Evolutionary conservation across 1,284 basidiomycete genomes (phyloP).

Genomic region (Heimioporus punctisporus): DNA sequence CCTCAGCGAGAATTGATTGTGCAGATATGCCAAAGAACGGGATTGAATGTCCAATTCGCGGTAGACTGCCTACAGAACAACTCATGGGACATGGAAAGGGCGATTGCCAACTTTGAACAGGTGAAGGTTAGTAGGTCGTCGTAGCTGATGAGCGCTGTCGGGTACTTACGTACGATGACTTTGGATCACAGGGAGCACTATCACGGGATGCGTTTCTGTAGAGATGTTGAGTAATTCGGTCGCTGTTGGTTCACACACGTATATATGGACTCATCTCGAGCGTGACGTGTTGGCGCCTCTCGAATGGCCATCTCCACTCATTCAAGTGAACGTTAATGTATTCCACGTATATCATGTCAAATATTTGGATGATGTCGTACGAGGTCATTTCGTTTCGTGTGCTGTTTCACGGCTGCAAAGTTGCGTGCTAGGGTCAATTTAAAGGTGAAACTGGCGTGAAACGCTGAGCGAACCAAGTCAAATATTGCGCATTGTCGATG

Average conservation of each 20-base stretch:
- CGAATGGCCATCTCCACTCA: too few species aligned
- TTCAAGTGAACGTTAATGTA: constrained; percentile 22
- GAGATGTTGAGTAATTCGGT: neutral
- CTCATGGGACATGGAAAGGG: constrained; percentile 77
- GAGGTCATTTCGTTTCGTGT: too few species aligned
- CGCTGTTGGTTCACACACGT: constrained; percentile 8
- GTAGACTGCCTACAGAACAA: constrained; percentile 84
- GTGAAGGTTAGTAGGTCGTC: constrained; percentile 62
- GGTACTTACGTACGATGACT: constrained; percentile 28
- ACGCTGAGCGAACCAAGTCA: too few species aligned
- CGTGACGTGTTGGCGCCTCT: neutral
- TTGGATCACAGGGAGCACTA: constrained; percentile 37
- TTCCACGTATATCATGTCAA: constrained; percentile 17
- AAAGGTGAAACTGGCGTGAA: too few species aligned
- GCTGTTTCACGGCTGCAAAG: too few species aligned
- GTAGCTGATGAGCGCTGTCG: constrained; percentile 9
- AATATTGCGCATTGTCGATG: too few species aligned
- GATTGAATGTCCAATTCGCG: constrained; percentile 75
- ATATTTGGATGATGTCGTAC: neutral
- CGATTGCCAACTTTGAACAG: constrained; percentile 81
- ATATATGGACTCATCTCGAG: constrained; percentile 4
- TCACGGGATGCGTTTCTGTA: constrained; percentile 46
- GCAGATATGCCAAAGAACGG: constrained; percentile 69
- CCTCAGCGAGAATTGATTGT: constrained; percentile 68
- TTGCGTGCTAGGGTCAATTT: too few species aligned